These are phyloP conservation scores for Karstenula rhodostoma DNA, from an alignment of 2,329 filamentous ascomycete species.

Conservation along the genomic window DNA sequence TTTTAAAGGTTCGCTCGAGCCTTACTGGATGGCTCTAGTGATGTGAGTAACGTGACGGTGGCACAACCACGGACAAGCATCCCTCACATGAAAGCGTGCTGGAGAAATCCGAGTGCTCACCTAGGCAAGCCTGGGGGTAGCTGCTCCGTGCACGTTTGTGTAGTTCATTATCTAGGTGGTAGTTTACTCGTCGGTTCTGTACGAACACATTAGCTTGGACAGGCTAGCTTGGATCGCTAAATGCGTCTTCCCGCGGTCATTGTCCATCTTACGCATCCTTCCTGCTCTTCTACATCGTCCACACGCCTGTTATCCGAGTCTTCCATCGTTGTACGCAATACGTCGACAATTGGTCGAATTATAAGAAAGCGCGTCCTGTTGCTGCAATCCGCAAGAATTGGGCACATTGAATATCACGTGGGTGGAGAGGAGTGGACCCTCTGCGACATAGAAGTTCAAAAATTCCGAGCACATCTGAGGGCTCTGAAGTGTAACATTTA, in stretches of 20 bases:
- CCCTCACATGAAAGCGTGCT: neutral
- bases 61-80: too few relatives aligned
- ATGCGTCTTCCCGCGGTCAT: too few relatives aligned
- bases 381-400: too few relatives aligned
- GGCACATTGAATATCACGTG: too few relatives aligned
- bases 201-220: neutral
- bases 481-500: neutral
- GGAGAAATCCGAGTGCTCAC: too few relatives aligned
- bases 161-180: neutral
- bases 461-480: neutral
- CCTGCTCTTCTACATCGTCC: too few relatives aligned
- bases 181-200: neutral
- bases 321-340: neutral
- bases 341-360: neutral
- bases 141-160: neutral
- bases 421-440: too few relatives aligned
- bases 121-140: too few relatives aligned
- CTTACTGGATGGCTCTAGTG: neutral
- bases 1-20: neutral
- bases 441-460: too few relatives aligned
- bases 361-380: neutral
- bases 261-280: too few relatives aligned
- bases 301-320: neutral
- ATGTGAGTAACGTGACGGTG: neutral
- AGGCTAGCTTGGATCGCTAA: neutral